Base-by-base conservation (phyloP, 352 stramenopile genomes). In the Phytopythium helicoides region DNA sequence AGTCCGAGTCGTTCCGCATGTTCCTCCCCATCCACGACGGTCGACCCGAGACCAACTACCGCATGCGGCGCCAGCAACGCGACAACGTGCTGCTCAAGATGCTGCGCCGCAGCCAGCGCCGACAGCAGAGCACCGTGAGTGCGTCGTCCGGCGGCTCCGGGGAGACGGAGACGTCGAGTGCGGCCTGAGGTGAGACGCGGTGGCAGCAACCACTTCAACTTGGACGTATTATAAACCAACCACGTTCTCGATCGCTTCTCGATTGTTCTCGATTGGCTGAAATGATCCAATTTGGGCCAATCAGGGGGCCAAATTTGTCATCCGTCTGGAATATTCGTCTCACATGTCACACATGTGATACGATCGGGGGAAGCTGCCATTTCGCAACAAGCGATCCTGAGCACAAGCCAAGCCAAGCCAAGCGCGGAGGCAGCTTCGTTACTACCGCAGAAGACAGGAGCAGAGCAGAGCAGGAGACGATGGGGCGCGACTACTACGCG, bases 401-500 rank as follows among this genome's bases (percentile, higher is more conserved):
- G 47, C 26, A 25, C 44, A 38, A 45, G n/a, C 26, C 39, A 22
- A 47, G 44, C 22, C 36, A 21, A 31, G 21, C 46, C n/a, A 48
- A n/a, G n/a, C n/a, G n/a, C n/a, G n/a, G n/a, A n/a, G n/a, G n/a
- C n/a, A n/a, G n/a, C n/a, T n/a, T n/a, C n/a, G n/a, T n/a, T n/a
- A n/a, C n/a, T n/a, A n/a, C 11, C 42, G 35, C 58, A 53, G 38
- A 51, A 52, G 14, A 50, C 44, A 44, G 38, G 50, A 37, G n/a
- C n/a, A n/a, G n/a, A n/a, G n/a, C n/a, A 45, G 18, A 34, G 19
- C 6, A 62, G 6, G 49, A 25, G 39, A 45, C 22, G 22, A 94
- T 94, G 85, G 85, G 81, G 46, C 91, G 87, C 31, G 82, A 95
- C 69, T 95, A 95, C 66, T 95, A 95, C 68, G 70, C 75, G 40